These are phyloP conservation scores for Epicoccum nigrum DNA, from an alignment of 2,329 filamentous ascomycete species.

Conservation along the genomic window DNA sequence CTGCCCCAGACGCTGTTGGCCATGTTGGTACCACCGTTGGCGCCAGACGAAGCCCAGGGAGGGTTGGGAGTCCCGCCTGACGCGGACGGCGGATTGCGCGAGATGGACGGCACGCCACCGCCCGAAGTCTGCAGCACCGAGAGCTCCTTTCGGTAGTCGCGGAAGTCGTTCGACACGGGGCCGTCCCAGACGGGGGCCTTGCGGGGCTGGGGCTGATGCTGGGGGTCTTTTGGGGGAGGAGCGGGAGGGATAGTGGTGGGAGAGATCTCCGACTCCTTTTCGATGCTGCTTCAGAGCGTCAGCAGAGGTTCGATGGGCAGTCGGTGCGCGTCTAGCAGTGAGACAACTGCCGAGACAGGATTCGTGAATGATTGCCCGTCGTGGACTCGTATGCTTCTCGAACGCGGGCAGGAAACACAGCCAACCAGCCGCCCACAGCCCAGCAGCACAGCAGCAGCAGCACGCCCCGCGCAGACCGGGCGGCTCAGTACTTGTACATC, in stretches of 20 bases:
- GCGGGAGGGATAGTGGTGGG: conserved; percentile 46
- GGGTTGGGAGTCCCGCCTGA: conserved; percentile 58
- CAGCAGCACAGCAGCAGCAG: conserved; percentile 17
- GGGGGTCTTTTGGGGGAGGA: conserved; percentile 46
- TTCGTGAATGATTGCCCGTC: conserved; percentile 23
- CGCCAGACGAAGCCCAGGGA: conserved; percentile 57
- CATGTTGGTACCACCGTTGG: conserved; percentile 50
- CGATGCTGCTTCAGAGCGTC: conserved; percentile 46
- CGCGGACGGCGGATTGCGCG: conserved; percentile 63
- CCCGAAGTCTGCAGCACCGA: conserved; percentile 69
- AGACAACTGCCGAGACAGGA: conserved; percentile 31
- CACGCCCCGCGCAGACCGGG: conserved; percentile 23
- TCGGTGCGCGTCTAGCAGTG: conserved; percentile 24
- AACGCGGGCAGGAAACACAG: conserved; percentile 11
- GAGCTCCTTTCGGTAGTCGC: conserved; percentile 74
- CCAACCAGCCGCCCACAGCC: conserved; percentile 5
- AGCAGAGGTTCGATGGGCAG: conserved; percentile 27
- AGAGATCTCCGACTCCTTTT: conserved; percentile 54
- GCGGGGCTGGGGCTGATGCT: conserved; percentile 38
- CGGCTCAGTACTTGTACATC: too few species aligned
- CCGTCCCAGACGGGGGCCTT: conserved; percentile 61
- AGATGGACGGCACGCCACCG: conserved; percentile 62
- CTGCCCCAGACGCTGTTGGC: conserved; percentile 56
- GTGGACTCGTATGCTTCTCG: conserved; percentile 14
- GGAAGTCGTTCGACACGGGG: conserved; percentile 64